phyloP scores from a whole-genome alignment of 164 flowering plant species.

The Aristolochia fimbriata region DNA sequence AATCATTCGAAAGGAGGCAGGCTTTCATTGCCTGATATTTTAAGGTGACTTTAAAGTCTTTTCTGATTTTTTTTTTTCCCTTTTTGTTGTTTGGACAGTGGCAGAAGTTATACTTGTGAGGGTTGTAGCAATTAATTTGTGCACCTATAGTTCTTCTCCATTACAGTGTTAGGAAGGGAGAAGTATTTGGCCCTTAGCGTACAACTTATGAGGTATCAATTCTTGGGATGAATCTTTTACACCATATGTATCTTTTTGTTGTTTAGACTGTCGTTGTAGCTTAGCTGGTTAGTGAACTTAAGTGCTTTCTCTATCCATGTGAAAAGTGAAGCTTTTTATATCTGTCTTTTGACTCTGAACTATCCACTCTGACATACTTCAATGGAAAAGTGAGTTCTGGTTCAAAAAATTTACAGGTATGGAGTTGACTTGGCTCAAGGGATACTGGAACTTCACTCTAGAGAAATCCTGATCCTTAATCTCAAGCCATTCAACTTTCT shows the following conservation, averaged over 20 bases:
- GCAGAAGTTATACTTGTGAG: no score
- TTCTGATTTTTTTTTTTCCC: neutral
- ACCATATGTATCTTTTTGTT: no score
- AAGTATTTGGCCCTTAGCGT: no score
- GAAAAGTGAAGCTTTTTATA: neutral
- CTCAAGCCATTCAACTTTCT: slow-evolving; percentile 81
- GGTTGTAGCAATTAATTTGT: no score
- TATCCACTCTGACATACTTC: neutral
- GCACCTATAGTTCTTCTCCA: no score
- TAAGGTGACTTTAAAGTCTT: slow-evolving; percentile 42
- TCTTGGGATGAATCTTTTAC: no score
- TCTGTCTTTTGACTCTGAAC: neutral
- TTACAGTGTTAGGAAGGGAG: no score
- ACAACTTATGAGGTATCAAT: no score
- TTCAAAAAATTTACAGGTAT: slow-evolving; percentile 38
- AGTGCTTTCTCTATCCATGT: neutral
- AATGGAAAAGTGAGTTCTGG: no score
- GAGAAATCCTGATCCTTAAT: slow-evolving; percentile 61
- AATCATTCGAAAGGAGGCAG: slow-evolving; percentile 60
- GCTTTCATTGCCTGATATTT: slow-evolving; percentile 52
- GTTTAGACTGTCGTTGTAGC: no score
- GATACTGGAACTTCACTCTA: slow-evolving; percentile 56
- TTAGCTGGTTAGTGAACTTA: no score
- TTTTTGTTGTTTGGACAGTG: no score
- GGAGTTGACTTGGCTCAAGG: slow-evolving; percentile 66